Evolutionary conservation across 768 basidiomycete genomes (phyloP).

Genomic region (Collybiopsis confluens): DNA sequence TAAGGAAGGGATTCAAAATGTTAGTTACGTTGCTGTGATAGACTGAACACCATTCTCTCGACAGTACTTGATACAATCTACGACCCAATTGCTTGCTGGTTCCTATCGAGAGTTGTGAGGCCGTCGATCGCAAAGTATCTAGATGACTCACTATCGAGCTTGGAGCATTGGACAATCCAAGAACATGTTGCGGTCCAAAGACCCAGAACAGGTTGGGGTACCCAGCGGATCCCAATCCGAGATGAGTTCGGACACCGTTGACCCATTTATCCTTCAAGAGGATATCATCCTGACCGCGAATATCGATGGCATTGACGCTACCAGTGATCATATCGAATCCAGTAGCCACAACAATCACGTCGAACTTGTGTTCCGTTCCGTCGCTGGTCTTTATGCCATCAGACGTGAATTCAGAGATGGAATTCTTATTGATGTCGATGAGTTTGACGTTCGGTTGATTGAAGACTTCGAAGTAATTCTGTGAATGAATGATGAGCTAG

Average conservation of each 20-base stretch:
- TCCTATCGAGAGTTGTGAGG: slow-evolving; percentile 7
- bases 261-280: slow-evolving; percentile 19
- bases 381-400: slow-evolving; percentile 17
- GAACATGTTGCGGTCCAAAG: slow-evolving; percentile 20
- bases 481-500: neutral
- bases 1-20: too few relatives aligned
- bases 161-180: slow-evolving; percentile 22
- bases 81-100: slow-evolving; percentile 13
- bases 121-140: too few relatives aligned
- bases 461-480: slow-evolving; percentile 12
- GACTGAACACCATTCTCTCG: neutral
- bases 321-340: slow-evolving; percentile 24
- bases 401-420: slow-evolving; percentile 16
- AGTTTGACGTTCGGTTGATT: slow-evolving; percentile 21
- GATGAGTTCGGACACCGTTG: slow-evolving; percentile 17
- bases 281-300: slow-evolving; percentile 15
- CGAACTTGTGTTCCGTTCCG: slow-evolving; percentile 17
- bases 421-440: slow-evolving; percentile 16
- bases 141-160: slow-evolving; percentile 17
- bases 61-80: slow-evolving; percentile 9
- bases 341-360: slow-evolving; percentile 18
- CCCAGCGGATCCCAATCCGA: slow-evolving; percentile 17
- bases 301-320: slow-evolving; percentile 18
- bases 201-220: slow-evolving; percentile 23
- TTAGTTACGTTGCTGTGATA: too few relatives aligned